Base-by-base conservation (phyloP, 345 rosid genomes). In the Cochlearia excelsa region DNA sequence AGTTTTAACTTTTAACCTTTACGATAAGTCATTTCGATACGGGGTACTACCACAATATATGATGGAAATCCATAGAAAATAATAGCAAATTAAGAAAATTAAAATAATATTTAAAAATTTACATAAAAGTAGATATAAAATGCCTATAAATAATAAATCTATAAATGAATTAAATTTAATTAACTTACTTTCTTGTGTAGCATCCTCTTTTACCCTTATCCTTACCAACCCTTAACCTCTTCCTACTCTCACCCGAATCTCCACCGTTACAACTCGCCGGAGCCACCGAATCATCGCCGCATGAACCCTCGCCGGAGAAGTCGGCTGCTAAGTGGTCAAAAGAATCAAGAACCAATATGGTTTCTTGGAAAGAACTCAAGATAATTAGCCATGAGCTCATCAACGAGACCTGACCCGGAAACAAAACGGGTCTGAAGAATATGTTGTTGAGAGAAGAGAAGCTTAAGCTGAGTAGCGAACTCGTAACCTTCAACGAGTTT, bases 131-230 rank as follows among this genome's bases (percentile, higher is more conserved):
- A 16, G 23, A 16, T 16, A 16, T 16, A 16, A 16, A 16, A 16
- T 16, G 23, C 23, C 23, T 16, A 16, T 16, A 27, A 28, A 9
- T 2, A 34, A 42, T 30, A 68, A 30, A 65, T 44, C 0, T 1
- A 44, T 37, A 37, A 30, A 7, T 28, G 33, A 44, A 51, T 26
- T 26, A 2, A 41, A 56, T 16, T 6, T 11, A 42, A 53, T 57
- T 11, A 4, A 50, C 79, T 76, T 79, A 88, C 98, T 80, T 82
- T 77, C 97, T 84, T 71, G 81, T 84, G 76, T 91, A 79, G 72
- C 82, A 78, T 2, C 96, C 98, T 53, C 96, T 80, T 68, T 46
- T 80, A 27, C 74, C 83, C 67, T 46, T 80, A 27, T 73, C 83
- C 67, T 72, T 76, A 27, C 60, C 7, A 39, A 57, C 58, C 3